Base-by-base conservation (phyloP, 805 yeast species). In the Yarrowia sp. region DNA sequence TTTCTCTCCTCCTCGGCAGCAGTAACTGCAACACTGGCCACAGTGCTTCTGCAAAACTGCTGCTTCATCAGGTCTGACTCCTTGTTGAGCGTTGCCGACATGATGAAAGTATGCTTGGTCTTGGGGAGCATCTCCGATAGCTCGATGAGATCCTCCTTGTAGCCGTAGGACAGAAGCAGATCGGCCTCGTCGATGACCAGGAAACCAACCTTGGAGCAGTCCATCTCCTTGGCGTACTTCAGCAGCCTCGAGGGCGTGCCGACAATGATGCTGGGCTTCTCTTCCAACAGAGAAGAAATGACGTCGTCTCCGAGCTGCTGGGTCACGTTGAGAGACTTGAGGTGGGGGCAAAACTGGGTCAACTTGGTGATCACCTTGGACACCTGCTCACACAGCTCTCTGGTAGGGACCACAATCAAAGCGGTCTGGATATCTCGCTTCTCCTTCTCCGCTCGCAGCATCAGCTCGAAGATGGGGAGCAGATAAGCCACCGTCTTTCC, bases 181-280 rank as follows among this genome's bases (percentile, higher is more conserved):
- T 95, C 99, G 30, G 95, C 98, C 77, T 95, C 99, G 78, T 95
- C 99, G 67, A 93, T 89, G 32, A 91, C 96, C 54, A 95, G 77
- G 72, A 83, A 90, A 67, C 82, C 82, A 65, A 95, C 80, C 30
- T 80, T 75, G 24, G 82, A 80, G 64, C 88, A 78, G 62, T 84
- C 81, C 17, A 90, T 74, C 22, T 79, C 77, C 6, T 75, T 72
- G 62, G 81, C 78, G 65, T 80, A 76, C 58, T 80, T 78, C 19
- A 88, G 79, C 64, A 92, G 81, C 71, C 88, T 86, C 4, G 96
- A 82, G 12, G 99, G 99, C 0, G 99, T 95, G 1, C 96, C 83
- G 16, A 95, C 83, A 16, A 93, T 78, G 30, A 95, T 84, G 67
- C 89, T 93, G 6, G 98, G 98, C 43, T 81, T 79, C 71, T 86